These are phyloP conservation scores for Trichophyton simii DNA, from an alignment of 2,329 filamentous ascomycete species.

Conservation along the genomic window DNA sequence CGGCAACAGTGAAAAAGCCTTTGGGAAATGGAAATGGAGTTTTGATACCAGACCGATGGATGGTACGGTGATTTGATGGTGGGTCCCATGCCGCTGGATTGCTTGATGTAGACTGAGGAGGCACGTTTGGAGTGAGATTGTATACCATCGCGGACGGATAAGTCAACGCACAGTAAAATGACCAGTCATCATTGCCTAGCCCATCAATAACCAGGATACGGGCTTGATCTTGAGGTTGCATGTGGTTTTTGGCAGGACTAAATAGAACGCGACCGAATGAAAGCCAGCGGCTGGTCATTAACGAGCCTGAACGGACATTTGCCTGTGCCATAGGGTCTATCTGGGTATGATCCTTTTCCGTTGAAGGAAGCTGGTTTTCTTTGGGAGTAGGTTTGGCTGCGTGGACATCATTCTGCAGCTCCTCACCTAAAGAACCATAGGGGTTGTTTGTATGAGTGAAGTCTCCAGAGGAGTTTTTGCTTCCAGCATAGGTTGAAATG, in stretches of 20 bases:
- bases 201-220: slow-evolving; percentile 39
- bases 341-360: slow-evolving; percentile 30
- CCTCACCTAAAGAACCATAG: background rate
- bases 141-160: slow-evolving; percentile 37
- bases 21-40: slow-evolving; percentile 36
- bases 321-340: slow-evolving; percentile 31
- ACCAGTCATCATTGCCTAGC: slow-evolving; percentile 41
- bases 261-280: slow-evolving; percentile 41
- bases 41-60: slow-evolving; percentile 30
- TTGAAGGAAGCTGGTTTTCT: background rate
- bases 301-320: slow-evolving; percentile 38
- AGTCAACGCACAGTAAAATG: slow-evolving; percentile 39
- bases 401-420: slow-evolving; percentile 4
- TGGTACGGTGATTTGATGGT: slow-evolving; percentile 32
- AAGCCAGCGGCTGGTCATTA: slow-evolving; percentile 40
- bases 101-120: slow-evolving; percentile 21
- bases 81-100: slow-evolving; percentile 33
- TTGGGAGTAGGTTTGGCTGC: background rate
- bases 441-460: background rate
- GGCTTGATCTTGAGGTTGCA: slow-evolving; percentile 29
- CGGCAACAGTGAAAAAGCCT: slow-evolving; percentile 34
- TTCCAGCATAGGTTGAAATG: slow-evolving; percentile 38
- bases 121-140: slow-evolving; percentile 27
- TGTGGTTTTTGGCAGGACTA: slow-evolving; percentile 37
- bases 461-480: slow-evolving; percentile 15